These are phyloP conservation scores for Pulicaria dysenterica DNA, from an alignment of 129 eudicot species.

Conservation along the genomic window DNA sequence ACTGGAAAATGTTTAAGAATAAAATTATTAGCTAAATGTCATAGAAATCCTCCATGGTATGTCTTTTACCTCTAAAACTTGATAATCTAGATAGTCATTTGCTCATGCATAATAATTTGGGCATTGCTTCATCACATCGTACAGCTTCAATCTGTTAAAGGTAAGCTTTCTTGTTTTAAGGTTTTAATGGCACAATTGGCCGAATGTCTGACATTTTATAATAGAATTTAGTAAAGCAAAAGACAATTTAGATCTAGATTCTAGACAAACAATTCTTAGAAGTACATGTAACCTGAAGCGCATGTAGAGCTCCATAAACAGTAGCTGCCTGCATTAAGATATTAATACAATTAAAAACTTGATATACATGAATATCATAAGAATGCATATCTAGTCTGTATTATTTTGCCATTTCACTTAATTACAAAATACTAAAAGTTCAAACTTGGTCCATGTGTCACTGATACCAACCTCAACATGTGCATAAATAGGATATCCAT, in stretches of 20 bases:
- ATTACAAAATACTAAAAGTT: too few relatives aligned
- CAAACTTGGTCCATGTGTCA: too few relatives aligned
- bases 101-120: too few relatives aligned
- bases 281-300: slow-evolving; percentile 62
- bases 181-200: slow-evolving; percentile 77
- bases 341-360: slow-evolving; percentile 25
- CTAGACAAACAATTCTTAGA: neutral
- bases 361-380: slow-evolving; percentile 4
- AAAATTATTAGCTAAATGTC: too few relatives aligned
- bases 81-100: too few relatives aligned
- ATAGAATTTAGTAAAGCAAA: slow-evolving; percentile 10
- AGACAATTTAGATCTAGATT: neutral
- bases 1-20: too few relatives aligned
- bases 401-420: neutral
- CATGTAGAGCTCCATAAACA: slow-evolving; percentile 95
- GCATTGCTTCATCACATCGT: too few relatives aligned
- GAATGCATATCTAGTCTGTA: neutral
- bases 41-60: too few relatives aligned
- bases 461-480: too few relatives aligned
- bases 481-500: too few relatives aligned
- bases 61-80: too few relatives aligned
- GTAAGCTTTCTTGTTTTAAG: slow-evolving; percentile 47
- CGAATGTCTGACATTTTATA: slow-evolving; percentile 67
- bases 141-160: too few relatives aligned
- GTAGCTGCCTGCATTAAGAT: slow-evolving; percentile 76